Evolutionary conservation across 805 yeast genomes (phyloP).

Genomic region (Spathaspora girioi): DNA sequence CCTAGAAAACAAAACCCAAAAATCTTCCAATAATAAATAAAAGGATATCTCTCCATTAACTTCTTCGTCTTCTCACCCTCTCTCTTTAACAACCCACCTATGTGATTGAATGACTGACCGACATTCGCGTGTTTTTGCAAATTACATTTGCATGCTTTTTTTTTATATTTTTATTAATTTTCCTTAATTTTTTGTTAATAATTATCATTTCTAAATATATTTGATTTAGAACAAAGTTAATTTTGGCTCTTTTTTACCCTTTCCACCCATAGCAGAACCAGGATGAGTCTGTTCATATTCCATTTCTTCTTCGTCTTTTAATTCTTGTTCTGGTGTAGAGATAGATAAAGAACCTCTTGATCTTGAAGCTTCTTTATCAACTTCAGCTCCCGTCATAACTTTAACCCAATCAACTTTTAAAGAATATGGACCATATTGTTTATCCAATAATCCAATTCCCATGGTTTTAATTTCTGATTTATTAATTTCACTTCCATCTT

Average conservation of each 20-base stretch:
- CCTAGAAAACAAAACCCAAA: slow-evolving; percentile 1
- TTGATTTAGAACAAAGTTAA: slow-evolving; percentile 23
- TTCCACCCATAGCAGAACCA: slow-evolving; percentile 21
- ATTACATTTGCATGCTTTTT: not conserved
- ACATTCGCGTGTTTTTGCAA: not conserved
- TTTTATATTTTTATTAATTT: not conserved
- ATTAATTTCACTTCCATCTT: slow-evolving; percentile 53
- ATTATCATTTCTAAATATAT: not conserved
- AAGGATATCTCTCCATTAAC: not conserved
- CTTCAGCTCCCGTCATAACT: slow-evolving; percentile 57
- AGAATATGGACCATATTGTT: slow-evolving; percentile 71
- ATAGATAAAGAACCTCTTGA: slow-evolving; percentile 15
- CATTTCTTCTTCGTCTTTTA: slow-evolving; percentile 2
- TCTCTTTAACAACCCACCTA: not conserved
- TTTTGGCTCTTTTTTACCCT: slow-evolving; percentile 28
- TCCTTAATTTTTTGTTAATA: not conserved
- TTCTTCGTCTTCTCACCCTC: not conserved
- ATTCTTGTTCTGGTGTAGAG: slow-evolving; percentile 3
- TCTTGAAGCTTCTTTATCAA: slow-evolving; percentile 35
- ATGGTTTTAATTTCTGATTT: slow-evolving; percentile 63
- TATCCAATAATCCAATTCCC: slow-evolving; percentile 76
- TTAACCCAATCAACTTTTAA: slow-evolving; percentile 71
- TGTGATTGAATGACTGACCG: not conserved
- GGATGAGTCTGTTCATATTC: slow-evolving; percentile 5
- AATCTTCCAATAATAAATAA: not conserved